Conservation (phyloP, 2,329 filamentous ascomycete species). For the Graphilbum ipis-grandicollis region DNA sequence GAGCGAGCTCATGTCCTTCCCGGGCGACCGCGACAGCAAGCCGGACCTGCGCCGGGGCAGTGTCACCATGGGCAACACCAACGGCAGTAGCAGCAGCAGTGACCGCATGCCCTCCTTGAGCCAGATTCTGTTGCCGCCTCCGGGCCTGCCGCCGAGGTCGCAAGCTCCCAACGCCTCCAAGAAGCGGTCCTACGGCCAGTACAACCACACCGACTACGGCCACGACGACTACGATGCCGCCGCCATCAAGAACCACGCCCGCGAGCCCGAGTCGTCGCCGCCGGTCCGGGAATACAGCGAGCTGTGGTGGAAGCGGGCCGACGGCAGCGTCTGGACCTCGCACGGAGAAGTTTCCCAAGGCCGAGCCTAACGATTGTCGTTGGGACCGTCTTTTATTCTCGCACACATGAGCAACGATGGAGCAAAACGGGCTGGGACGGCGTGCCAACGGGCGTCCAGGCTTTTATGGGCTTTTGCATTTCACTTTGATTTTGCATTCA, state of each 20-base stretch:
- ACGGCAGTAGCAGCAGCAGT: conserved; percentile 1
- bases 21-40: conserved; percentile 2
- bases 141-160: conserved; percentile 3
- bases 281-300: conserved; percentile 2
- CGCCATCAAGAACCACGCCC: conserved; percentile 9
- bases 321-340: conserved; percentile 8
- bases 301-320: conserved; percentile 10
- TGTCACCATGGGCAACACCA: conserved; percentile 1
- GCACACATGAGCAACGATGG: background rate
- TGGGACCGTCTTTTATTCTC: background rate
- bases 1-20: conserved; percentile 9
- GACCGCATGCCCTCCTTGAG: conserved; percentile 9
- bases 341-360: conserved; percentile 4
- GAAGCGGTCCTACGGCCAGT: conserved; percentile 9
- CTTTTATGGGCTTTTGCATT: background rate
- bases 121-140: conserved; percentile 7
- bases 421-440: background rate
- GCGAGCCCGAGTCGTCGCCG: conserved; percentile 2
- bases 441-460: background rate
- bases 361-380: background rate
- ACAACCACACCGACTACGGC: conserved; percentile 6
- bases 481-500: background rate
- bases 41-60: background rate
- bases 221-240: conserved; percentile 3
- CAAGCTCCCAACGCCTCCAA: conserved; percentile 4